phyloP scores from a whole-genome alignment of 495 filamentous ascomycete genomes.

The Neurospora sp. region DNA sequence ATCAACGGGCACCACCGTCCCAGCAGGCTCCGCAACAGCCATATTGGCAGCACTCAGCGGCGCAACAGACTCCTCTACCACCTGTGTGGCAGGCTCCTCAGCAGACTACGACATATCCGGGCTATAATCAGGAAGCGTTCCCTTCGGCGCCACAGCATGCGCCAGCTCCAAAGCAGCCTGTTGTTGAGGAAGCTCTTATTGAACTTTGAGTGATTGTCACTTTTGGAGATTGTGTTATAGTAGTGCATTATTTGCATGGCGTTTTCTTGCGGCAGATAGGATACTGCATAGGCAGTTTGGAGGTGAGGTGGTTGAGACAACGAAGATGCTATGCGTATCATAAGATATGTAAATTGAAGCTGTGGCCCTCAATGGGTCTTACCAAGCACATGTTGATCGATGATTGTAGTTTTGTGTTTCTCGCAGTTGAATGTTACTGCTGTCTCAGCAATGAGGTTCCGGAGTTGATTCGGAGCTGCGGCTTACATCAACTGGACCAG shows the following conservation, averaged over 20 bases:
- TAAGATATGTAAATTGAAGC: background rate
- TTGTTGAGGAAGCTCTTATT: constrained; percentile 85
- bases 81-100: constrained; percentile 38
- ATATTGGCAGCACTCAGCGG: constrained; percentile 32
- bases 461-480: background rate
- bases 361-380: background rate
- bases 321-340: background rate
- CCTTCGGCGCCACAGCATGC: constrained; percentile 54
- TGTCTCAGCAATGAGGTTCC: background rate
- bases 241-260: constrained; percentile 19
- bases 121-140: constrained; percentile 57
- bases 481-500: background rate
- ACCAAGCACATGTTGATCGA: background rate
- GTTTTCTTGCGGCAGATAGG: background rate
- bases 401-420: background rate
- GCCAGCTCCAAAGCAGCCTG: constrained; percentile 40
- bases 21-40: constrained; percentile 20
- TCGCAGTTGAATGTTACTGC: background rate
- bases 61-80: constrained; percentile 24
- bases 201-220: constrained; percentile 47
- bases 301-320: background rate
- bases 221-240: constrained; percentile 33
- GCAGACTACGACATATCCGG: constrained; percentile 32
- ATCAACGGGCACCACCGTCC: constrained; percentile 19
- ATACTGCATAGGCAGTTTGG: background rate